Base-by-base conservation (phyloP, 176 grass and related monocot genomes). In the Pontederia crassipes region DNA sequence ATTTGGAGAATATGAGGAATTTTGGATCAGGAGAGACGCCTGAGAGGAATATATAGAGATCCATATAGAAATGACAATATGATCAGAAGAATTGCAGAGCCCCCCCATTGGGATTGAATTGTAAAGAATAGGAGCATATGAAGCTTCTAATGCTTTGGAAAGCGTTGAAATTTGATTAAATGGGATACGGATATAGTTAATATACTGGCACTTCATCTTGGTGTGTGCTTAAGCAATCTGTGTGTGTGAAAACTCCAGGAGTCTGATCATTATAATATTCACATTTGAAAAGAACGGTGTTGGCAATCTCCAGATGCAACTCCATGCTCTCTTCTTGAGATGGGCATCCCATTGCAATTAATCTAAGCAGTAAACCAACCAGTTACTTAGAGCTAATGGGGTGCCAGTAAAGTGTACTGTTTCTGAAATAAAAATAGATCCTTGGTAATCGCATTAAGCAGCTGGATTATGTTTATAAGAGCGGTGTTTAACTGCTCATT, bases 1-100 rank as follows among this genome's bases (percentile, higher is more conserved):
- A 10, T n/a, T 54, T 27, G 58, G 47, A 50, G 51, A 35, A 20
- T 10, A 15, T 8, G 4, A 68, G 47, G 46, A 77, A 82, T 80
- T 87, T 80, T 81, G 83, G 86, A 86, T 96, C 83, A 80, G 68
- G 75, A 74, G 75, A 74, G 81, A 80, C 69, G 62, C 4, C 9
- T 46, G 17, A 79, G 76, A 83, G 71, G 67, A 80, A 90, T 76
- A 59, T 81, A 78, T 61, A 66, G 73, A 80, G 71, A 83, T 72
- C 69, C 60, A 89, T 70, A 78, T 75, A 77, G 79, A 75, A 95
- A 77, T 74, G 70, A 12, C 50, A 26, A 65, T 71, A 60, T 35
- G 32, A 80, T 52, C 61, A 62, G 66, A 81, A 77, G 73, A 82
- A 83, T 40, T 48, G 12, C 24, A 67, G 69, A 76, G 28, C 24